These are phyloP conservation scores for Baeospora myosura DNA, from an alignment of 1,284 basidiomycete species.

Conservation along the genomic window DNA sequence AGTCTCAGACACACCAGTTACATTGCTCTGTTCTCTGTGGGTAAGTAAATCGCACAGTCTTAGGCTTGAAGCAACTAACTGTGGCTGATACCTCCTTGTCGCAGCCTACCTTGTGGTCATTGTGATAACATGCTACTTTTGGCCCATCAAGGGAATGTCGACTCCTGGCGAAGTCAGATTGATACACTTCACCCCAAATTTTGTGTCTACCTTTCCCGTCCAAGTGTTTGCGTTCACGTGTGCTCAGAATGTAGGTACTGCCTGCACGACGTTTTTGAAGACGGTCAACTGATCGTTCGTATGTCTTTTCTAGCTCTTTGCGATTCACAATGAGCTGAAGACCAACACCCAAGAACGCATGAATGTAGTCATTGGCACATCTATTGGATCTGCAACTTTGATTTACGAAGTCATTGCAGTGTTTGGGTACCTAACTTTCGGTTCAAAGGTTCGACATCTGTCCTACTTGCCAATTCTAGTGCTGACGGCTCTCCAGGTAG, in stretches of 20 bases:
- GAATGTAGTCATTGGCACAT: conserved; percentile 81
- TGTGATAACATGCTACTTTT: conserved; percentile 69
- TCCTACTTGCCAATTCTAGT: conserved; percentile 7
- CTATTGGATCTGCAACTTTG: conserved; percentile 74
- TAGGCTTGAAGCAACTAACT: not conserved
- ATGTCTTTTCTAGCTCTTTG: conserved; percentile 58
- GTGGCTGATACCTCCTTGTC: conserved; percentile 9
- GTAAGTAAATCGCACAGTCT: conserved; percentile 34
- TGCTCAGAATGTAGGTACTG: conserved; percentile 71
- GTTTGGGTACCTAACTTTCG: conserved; percentile 95
- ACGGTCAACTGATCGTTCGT: conserved; percentile 9
- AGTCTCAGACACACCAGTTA: conserved; percentile 81
- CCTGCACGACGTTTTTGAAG: not conserved
- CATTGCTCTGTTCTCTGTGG: conserved; percentile 78
- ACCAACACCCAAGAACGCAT: conserved; percentile 77
- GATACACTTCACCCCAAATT: conserved; percentile 69
- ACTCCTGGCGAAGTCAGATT: conserved; percentile 58
- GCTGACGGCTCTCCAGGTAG: conserved; percentile 45
- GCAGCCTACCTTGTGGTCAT: conserved; percentile 69
- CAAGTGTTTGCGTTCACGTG: conserved; percentile 95
- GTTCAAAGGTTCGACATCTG: conserved; percentile 54
- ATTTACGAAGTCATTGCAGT: conserved; percentile 82
- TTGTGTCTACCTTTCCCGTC: conserved; percentile 86
- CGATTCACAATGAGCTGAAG: conserved; percentile 89
- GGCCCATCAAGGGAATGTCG: conserved; percentile 54